phyloP scores from a whole-genome alignment of 805 yeast genomes.

The Ogataea methylovora region DNA sequence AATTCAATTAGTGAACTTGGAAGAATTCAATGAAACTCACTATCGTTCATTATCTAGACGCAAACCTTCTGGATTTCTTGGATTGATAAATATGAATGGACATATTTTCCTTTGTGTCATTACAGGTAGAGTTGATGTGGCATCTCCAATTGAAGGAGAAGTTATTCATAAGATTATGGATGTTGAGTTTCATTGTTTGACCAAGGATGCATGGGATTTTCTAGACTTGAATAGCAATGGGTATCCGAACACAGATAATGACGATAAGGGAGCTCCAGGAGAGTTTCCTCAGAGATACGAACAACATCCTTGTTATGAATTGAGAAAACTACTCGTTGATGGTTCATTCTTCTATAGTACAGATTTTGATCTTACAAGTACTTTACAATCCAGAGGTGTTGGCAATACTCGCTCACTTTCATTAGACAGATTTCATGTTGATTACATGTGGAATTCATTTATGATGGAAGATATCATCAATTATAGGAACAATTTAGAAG shows the following conservation, averaged over 20 bases:
- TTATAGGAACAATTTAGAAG: constrained; percentile 65
- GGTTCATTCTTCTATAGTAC: constrained; percentile 92
- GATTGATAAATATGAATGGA: constrained; percentile 62
- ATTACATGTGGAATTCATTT: constrained; percentile 96
- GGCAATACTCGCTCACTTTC: constrained; percentile 33
- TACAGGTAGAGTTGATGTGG: constrained; percentile 70
- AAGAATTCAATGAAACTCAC: constrained; percentile 27
- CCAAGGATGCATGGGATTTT: constrained; percentile 72
- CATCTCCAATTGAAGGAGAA: constrained; percentile 74
- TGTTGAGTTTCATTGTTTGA: constrained; percentile 83
- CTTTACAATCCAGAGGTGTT: constrained; percentile 70
- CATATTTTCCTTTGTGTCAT: constrained; percentile 74
- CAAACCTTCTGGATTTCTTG: constrained; percentile 64
- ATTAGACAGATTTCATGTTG: constrained; percentile 60
- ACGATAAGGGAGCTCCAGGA: constrained; percentile 19
- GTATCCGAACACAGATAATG: constrained; percentile 41
- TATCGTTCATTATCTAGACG: constrained; percentile 36
- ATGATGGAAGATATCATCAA: constrained; percentile 77
- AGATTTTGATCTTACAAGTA: constrained; percentile 87
- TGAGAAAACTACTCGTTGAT: constrained; percentile 68
- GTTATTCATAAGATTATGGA: constrained; percentile 69
- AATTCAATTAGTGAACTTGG: constrained; percentile 38
- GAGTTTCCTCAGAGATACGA: constrained; percentile 18
- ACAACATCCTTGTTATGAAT: constrained; percentile 78
- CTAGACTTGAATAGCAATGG: constrained; percentile 64